A percentile compares a stretch with the other conserved stretches of the same genome.
phyloP scores from a whole-genome alignment of 306 rosid species.

The Vigna nakashimae region DNA sequence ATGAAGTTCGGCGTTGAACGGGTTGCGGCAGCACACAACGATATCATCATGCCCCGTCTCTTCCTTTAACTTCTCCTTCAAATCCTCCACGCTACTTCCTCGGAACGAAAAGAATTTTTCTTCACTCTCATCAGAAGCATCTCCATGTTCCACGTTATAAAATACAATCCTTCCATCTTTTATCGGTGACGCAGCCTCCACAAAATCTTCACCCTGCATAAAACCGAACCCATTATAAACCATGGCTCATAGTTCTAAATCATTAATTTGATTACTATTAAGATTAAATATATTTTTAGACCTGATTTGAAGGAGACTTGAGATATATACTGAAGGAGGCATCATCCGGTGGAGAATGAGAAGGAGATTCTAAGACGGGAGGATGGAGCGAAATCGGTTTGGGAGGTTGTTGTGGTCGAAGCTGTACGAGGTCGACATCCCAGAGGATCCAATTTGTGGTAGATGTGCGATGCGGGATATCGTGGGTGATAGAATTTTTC shows the following conservation, averaged over 20 bases:
- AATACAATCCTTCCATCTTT: slow-evolving; percentile 71
- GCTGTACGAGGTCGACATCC: slow-evolving; percentile 69
- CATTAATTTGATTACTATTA: no score
- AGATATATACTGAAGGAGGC: slow-evolving; percentile 37
- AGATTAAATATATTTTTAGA: no score
- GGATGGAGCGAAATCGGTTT: background rate
- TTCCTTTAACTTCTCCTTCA: slow-evolving; percentile 60
- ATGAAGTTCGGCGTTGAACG: slow-evolving; percentile 65
- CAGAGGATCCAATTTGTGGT: slow-evolving; percentile 72
- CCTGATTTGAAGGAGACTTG: slow-evolving; percentile 11
- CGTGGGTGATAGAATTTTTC: slow-evolving; percentile 83
- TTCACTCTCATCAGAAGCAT: slow-evolving; percentile 33
- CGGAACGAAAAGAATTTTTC: slow-evolving; percentile 61
- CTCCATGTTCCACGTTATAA: slow-evolving; percentile 61
- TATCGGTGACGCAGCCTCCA: slow-evolving; percentile 18
- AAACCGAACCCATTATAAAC: background rate
- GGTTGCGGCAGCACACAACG: slow-evolving; percentile 72
- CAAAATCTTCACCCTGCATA: slow-evolving; percentile 20
- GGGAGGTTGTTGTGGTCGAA: slow-evolving; percentile 42
- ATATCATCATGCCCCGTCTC: slow-evolving; percentile 56
- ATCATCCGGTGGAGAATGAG: background rate
- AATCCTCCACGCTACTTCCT: slow-evolving; percentile 61
- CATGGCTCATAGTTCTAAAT: no score
- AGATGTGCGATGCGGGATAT: slow-evolving; percentile 56
- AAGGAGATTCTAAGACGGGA: background rate